Evolutionary conservation across 2,329 filamentous ascomycete species (phyloP).

Genomic region (Arachnopeziza araneosa): DNA sequence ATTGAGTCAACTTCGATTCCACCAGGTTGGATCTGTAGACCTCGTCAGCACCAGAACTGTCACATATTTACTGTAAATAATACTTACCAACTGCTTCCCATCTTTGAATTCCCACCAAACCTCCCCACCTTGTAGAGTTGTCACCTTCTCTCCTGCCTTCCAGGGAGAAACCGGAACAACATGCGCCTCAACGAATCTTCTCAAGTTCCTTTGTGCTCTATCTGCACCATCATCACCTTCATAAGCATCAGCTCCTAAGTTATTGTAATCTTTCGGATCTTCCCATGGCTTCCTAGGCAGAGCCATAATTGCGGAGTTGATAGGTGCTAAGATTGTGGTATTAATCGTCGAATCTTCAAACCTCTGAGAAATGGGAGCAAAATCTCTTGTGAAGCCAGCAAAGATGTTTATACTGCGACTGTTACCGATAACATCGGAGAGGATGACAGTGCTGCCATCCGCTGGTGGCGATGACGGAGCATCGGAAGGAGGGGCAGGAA

Average conservation of each 20-base stretch:
- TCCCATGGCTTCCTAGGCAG: conserved; percentile 87
- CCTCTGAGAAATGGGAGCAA: conserved; percentile 60
- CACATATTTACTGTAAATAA: neutral
- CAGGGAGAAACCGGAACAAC: conserved; percentile 72
- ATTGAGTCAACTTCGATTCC: conserved; percentile 71
- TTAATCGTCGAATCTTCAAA: conserved; percentile 63
- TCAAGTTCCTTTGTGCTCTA: conserved; percentile 70
- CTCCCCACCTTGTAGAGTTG: conserved; percentile 61
- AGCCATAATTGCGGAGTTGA: conserved; percentile 73
- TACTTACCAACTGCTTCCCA: conserved; percentile 59
- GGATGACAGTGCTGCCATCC: conserved; percentile 21
- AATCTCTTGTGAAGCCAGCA: conserved; percentile 71
- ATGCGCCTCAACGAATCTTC: conserved; percentile 80
- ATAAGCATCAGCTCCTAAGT: conserved; percentile 65
- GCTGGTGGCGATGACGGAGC: neutral
- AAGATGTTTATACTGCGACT: conserved; percentile 80
- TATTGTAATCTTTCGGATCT: conserved; percentile 64
- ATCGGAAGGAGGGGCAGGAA: neutral
- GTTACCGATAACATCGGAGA: conserved; percentile 79
- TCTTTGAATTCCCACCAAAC: conserved; percentile 78
- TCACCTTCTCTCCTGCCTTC: conserved; percentile 58
- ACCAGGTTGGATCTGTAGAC: conserved; percentile 65
- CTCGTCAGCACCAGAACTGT: neutral
- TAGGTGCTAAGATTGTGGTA: conserved; percentile 80
- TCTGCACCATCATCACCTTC: conserved; percentile 69